These are phyloP conservation scores for Thyridium curvatum DNA, from an alignment of 2,329 filamentous ascomycete species.

Conservation along the genomic window DNA sequence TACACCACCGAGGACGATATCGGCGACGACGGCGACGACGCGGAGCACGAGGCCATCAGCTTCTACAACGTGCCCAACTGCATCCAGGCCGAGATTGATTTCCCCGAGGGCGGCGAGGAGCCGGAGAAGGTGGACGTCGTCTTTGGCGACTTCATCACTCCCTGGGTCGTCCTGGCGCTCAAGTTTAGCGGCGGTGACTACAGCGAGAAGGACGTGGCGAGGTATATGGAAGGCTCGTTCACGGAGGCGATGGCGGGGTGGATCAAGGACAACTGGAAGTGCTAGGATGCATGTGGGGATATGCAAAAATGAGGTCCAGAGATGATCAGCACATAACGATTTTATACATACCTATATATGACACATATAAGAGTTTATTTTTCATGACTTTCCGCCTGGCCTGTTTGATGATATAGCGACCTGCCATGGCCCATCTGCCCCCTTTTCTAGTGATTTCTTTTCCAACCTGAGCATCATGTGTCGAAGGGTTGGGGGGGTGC, in stretches of 20 bases:
- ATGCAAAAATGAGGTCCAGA: not conserved
- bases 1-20: constrained; percentile 88
- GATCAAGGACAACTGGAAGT: constrained; percentile 54
- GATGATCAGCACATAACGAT: not conserved
- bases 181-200: constrained; percentile 51
- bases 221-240: constrained; percentile 48
- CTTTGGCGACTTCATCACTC: constrained; percentile 86
- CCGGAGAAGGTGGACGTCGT: constrained; percentile 79
- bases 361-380: no score
- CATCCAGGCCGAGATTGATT: constrained; percentile 62
- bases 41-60: constrained; percentile 66
- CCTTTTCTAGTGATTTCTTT: no score
- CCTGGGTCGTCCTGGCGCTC: constrained; percentile 71
- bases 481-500: no score
- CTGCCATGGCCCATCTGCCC: no score
- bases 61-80: constrained; percentile 80
- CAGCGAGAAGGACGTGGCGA: constrained; percentile 35
- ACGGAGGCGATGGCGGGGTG: constrained; percentile 50
- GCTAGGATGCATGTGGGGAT: constrained; percentile 2
- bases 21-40: constrained; percentile 83
- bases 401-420: no score
- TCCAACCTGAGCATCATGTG: no score
- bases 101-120: constrained; percentile 40
- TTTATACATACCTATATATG: no score
- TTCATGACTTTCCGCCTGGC: no score